Conservation (phyloP, 1,139 yeast species). For the Saccharomyces uvarum region DNA sequence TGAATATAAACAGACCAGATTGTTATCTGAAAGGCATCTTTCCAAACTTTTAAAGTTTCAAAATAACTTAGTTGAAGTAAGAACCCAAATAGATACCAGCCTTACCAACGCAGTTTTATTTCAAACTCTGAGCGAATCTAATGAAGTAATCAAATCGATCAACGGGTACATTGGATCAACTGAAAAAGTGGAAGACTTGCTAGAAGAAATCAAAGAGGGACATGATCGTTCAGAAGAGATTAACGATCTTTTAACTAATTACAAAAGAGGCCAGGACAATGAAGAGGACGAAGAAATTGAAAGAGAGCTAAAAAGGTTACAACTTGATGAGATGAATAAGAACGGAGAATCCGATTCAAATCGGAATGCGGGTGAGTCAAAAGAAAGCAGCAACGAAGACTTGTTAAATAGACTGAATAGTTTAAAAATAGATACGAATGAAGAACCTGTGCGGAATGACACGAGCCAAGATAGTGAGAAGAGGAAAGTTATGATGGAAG, state of each 20-base stretch:
- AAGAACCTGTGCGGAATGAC: not conserved
- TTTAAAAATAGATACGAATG: not conserved
- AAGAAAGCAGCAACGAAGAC: not conserved
- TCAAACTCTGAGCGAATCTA: constrained; percentile 36
- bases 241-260: constrained; percentile 32
- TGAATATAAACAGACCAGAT: constrained; percentile 27
- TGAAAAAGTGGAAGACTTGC: constrained; percentile 36
- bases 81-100: constrained; percentile 44
- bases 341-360: not conserved
- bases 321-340: constrained; percentile 6
- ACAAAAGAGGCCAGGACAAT: constrained; percentile 19
- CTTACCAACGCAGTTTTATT: constrained; percentile 37
- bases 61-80: constrained; percentile 36
- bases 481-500: not conserved
- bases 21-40: constrained; percentile 32
- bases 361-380: not conserved
- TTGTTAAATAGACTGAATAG: not conserved
- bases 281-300: constrained; percentile 37
- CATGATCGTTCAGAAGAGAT: constrained; percentile 34
- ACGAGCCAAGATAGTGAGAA: not conserved
- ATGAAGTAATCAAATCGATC: constrained; percentile 27
- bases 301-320: constrained; percentile 12
- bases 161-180: constrained; percentile 32
- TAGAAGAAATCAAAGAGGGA: constrained; percentile 39
- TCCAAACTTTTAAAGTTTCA: constrained; percentile 32